Conservation (phyloP, 2,329 filamentous ascomycete genomes). For the Pseudogymnoascus sp. region DNA sequence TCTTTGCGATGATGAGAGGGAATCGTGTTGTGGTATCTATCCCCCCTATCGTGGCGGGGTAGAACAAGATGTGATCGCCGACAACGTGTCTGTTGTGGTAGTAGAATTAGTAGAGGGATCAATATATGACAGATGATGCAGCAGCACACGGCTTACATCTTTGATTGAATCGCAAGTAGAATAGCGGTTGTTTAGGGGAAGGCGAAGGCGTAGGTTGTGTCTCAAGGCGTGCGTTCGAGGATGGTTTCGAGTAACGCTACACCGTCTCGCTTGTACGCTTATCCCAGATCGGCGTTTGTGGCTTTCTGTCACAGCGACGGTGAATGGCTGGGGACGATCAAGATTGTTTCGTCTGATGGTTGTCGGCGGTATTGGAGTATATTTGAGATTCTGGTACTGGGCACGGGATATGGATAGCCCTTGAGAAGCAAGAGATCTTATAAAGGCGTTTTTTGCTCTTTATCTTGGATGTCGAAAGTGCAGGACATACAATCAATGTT, state of each 20-base stretch:
- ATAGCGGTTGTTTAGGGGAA: background rate
- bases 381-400: background rate
- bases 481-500: background rate
- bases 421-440: background rate
- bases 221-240: slow-evolving; percentile 2
- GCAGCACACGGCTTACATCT: background rate
- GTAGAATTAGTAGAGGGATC: background rate
- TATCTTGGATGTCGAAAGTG: background rate
- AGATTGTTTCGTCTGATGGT: slow-evolving; percentile 3
- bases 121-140: background rate
- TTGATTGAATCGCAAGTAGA: background rate
- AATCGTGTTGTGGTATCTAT: slow-evolving; percentile 1
- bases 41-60: slow-evolving; percentile 7
- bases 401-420: background rate
- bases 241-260: slow-evolving; percentile 7
- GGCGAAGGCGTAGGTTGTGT: background rate
- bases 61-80: slow-evolving; percentile 4
- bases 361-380: background rate
- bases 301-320: slow-evolving; percentile 4
- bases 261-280: slow-evolving; percentile 6
- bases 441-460: background rate
- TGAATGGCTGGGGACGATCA: background rate
- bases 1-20: slow-evolving; percentile 1
- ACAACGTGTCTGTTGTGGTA: slow-evolving; percentile 1
- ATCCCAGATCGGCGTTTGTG: slow-evolving; percentile 1